Evolutionary conservation across 2,329 filamentous ascomycete genomes (phyloP).

Genomic region (Talaromyces sp.): DNA sequence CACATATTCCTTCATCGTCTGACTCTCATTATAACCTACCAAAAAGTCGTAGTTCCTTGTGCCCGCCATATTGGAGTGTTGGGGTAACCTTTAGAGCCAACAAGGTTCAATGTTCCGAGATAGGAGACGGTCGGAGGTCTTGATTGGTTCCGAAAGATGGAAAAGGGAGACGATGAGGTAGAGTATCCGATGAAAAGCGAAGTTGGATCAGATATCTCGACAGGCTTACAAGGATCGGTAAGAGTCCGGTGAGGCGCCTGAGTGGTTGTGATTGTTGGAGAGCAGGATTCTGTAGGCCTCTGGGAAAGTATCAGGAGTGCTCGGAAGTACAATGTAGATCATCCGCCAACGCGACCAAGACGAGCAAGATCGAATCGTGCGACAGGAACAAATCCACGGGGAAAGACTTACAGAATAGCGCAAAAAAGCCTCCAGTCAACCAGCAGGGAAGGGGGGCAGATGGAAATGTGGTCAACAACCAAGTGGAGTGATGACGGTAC

Average conservation of each 20-base stretch:
- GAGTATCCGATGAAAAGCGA: neutral
- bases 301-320: slow-evolving; percentile 18
- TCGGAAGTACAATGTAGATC: slow-evolving; percentile 3
- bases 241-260: neutral
- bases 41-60: slow-evolving; percentile 99
- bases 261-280: neutral
- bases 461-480: slow-evolving; percentile 17
- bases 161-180: neutral
- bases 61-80: slow-evolving; percentile 71
- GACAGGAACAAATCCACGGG: neutral
- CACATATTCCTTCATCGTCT: neutral
- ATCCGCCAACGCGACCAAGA: neutral
- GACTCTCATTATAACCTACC: slow-evolving; percentile 54
- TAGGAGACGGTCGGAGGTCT: slow-evolving; percentile 16
- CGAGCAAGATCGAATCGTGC: neutral
- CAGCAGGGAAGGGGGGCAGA: slow-evolving; percentile 2
- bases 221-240: too few species aligned
- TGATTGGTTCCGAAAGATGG: neutral
- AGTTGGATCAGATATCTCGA: neutral
- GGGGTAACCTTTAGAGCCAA: slow-evolving; percentile 9
- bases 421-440: neutral
- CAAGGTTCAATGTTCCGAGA: slow-evolving; percentile 10
- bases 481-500: slow-evolving; percentile 23
- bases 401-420: neutral
- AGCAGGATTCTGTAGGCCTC: slow-evolving; percentile 10